These are phyloP conservation scores for Solanum piurae DNA, from an alignment of 257 asterid genomes.

Conservation along the genomic window DNA sequence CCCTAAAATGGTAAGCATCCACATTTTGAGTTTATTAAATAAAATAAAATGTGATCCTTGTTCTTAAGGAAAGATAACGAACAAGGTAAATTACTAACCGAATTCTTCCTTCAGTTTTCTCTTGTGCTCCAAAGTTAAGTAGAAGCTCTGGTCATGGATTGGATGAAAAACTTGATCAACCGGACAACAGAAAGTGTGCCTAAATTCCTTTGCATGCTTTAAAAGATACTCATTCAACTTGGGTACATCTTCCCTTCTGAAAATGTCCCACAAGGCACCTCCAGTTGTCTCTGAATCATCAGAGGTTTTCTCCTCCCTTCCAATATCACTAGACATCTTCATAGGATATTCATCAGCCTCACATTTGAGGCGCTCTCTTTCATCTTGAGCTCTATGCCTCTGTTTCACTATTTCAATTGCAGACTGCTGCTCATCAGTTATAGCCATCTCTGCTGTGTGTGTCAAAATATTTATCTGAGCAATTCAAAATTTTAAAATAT, in stretches of 20 bases:
- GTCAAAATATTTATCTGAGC: slow-evolving; percentile 84
- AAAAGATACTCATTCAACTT: slow-evolving; percentile 56
- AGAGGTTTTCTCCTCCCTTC: slow-evolving; percentile 10
- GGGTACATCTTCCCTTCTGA: slow-evolving; percentile 85
- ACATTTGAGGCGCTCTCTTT: slow-evolving; percentile 27
- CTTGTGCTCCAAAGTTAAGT: slow-evolving; percentile 67
- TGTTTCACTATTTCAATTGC: slow-evolving; percentile 52
- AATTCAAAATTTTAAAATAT: neutral
- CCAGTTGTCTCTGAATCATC: slow-evolving; percentile 11
- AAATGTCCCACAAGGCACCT: slow-evolving; percentile 93
- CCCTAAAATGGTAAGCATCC: slow-evolving; percentile 26
- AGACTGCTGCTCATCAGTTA: slow-evolving; percentile 39
- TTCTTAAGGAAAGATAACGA: neutral
- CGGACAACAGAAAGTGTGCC: slow-evolving; percentile 78
- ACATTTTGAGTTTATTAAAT: neutral
- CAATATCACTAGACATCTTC: neutral
- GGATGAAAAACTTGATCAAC: slow-evolving; percentile 90
- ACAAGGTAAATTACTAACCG: slow-evolving; percentile 30
- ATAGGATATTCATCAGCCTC: neutral
- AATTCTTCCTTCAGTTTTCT: slow-evolving; percentile 68
- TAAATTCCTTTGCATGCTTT: slow-evolving; percentile 59
- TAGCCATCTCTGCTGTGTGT: slow-evolving; percentile 59
- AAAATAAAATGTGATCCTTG: neutral
- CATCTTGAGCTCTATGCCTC: slow-evolving; percentile 71
- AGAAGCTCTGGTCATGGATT: slow-evolving; percentile 85